A percentile compares a stretch with the other conserved stretches of the same genome.
phyloP scores from a whole-genome alignment of 164 flowering plant genomes.

The Macadamia integrifolia region DNA sequence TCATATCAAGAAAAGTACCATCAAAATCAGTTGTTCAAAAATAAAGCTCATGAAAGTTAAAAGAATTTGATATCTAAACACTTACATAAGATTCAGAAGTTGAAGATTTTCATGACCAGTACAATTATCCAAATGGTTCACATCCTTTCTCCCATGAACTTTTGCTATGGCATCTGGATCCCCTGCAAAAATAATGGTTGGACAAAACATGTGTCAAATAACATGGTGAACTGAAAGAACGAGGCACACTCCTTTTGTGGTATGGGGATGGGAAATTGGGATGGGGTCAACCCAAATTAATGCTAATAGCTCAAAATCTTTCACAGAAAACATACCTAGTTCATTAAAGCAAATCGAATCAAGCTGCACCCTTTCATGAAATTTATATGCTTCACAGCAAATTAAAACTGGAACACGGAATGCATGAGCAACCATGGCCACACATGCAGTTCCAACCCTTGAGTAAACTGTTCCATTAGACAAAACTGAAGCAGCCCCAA shows the following conservation, averaged over 20 bases:
- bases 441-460: no score
- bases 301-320: no score
- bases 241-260: no score
- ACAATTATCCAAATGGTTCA: conserved; percentile 19
- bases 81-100: no score
- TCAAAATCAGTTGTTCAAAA: background rate
- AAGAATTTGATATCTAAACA: background rate
- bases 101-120: conserved; percentile 14
- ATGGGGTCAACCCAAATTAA: no score
- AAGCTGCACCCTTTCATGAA: conserved; percentile 38
- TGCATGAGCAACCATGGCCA: no score
- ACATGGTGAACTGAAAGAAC: no score
- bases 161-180: conserved; percentile 24
- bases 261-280: no score
- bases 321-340: conserved; percentile 22
- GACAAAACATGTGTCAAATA: background rate
- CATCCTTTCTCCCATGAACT: conserved; percentile 23
- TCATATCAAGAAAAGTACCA: background rate
- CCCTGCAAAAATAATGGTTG: conserved; percentile 12
- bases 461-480: no score
- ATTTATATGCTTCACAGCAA: conserved; percentile 42
- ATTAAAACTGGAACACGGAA: conserved; percentile 20
- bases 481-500: no score
- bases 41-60: background rate
- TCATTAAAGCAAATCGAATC: conserved; percentile 38